Conservation (phyloP, 1,284 basidiomycete genomes). For the Tremellales sp. region DNA sequence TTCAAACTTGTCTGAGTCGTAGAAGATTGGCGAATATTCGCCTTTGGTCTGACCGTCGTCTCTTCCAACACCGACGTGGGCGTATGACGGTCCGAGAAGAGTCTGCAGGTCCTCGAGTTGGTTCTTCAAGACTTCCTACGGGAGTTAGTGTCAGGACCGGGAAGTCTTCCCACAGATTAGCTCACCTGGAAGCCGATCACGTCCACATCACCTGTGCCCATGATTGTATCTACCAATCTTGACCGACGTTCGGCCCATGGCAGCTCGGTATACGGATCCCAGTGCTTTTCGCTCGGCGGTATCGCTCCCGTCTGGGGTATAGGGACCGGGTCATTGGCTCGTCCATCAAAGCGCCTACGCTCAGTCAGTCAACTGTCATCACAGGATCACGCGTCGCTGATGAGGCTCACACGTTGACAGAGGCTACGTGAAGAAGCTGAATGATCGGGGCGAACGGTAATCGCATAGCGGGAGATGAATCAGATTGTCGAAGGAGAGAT, state of each 20-base stretch:
- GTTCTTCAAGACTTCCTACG: conserved; percentile 57
- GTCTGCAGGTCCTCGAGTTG: conserved; percentile 60
- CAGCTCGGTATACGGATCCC: conserved; percentile 23
- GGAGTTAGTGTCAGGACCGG: background rate
- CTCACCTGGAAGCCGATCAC: conserved; percentile 49
- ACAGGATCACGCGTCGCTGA: background rate
- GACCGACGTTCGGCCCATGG: conserved; percentile 41
- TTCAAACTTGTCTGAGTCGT: conserved; percentile 49
- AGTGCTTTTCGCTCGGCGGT: conserved; percentile 8
- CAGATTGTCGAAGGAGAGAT: background rate
- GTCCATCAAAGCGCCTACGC: conserved; percentile 31
- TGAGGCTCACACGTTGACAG: conserved; percentile 39
- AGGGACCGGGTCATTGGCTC: conserved; percentile 20
- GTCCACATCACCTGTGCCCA: conserved; percentile 31
- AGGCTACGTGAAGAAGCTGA: conserved; percentile 26
- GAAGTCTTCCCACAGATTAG: background rate
- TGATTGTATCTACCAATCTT: conserved; percentile 33
- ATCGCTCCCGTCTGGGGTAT: conserved; percentile 27
- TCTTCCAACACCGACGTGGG: conserved; percentile 62
- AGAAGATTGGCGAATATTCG: conserved; percentile 65
- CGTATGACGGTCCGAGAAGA: conserved; percentile 55
- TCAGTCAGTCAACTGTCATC: background rate
- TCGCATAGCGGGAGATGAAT: background rate
- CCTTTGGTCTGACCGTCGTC: conserved; percentile 58
- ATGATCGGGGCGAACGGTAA: background rate